A percentile compares a stretch with the other conserved stretches of the same genome.
Conservation (phyloP, 768 basidiomycete species). For the Kwoniella sp. region DNA sequence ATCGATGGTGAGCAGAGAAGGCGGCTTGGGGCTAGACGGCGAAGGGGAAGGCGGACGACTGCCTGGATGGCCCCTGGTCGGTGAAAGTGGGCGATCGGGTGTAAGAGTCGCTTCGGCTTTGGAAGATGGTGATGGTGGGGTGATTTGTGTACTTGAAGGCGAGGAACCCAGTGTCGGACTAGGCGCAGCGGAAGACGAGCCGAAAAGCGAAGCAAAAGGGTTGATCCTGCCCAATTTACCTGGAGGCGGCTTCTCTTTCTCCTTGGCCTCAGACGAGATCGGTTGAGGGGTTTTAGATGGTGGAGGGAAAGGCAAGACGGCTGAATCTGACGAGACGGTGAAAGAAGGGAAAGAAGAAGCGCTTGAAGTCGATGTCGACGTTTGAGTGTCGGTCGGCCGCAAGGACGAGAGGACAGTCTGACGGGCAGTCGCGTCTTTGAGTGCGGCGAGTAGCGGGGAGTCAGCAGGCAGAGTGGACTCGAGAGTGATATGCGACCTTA, state of each 20-base stretch:
- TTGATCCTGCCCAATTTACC: slow-evolving; percentile 62
- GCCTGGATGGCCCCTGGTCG: slow-evolving; percentile 28
- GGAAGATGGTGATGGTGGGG: slow-evolving; percentile 41
- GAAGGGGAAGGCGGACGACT: slow-evolving; percentile 61
- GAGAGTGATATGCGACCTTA: slow-evolving; percentile 59
- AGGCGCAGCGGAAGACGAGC: slow-evolving; percentile 56
- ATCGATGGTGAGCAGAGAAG: slow-evolving; percentile 21
- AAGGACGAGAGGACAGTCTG: slow-evolving; percentile 36
- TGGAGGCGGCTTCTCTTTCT: slow-evolving; percentile 58
- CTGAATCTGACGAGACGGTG: slow-evolving; percentile 59
- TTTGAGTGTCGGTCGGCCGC: slow-evolving; percentile 26
- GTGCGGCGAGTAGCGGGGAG: slow-evolving; percentile 30
- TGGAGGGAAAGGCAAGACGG: slow-evolving; percentile 53
- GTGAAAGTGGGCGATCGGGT: slow-evolving; percentile 26
- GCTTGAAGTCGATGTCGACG: slow-evolving; percentile 1
- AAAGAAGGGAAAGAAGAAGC: slow-evolving; percentile 48
- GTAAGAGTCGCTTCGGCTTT: slow-evolving; percentile 10
- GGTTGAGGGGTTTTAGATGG: slow-evolving; percentile 59
- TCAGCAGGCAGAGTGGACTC: slow-evolving; percentile 60
- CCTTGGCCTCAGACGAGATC: slow-evolving; percentile 48
- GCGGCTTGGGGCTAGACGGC: slow-evolving; percentile 61
- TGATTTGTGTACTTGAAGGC: slow-evolving; percentile 47
- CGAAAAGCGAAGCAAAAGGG: slow-evolving; percentile 82
- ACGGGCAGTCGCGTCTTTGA: slow-evolving; percentile 40
- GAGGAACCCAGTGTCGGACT: slow-evolving; percentile 49